phyloP scores from a whole-genome alignment of 192 early-diverging fungal species.

The Coemansia asiatica region DNA sequence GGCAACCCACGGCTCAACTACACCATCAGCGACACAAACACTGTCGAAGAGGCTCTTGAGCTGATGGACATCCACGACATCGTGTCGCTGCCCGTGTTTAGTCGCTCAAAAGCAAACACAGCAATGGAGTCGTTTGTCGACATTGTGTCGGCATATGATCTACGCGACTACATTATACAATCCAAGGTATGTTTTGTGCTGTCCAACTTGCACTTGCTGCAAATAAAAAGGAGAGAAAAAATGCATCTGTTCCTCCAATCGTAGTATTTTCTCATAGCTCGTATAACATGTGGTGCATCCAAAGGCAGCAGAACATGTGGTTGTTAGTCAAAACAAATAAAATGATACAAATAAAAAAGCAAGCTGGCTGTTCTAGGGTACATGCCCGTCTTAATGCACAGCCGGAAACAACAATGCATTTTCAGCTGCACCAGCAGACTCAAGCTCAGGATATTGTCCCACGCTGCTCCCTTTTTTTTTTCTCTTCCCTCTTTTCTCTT shows the following conservation, averaged over 20 bases:
- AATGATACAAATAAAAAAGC: no score
- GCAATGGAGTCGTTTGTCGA: constrained; percentile 28
- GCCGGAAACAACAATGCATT: no score
- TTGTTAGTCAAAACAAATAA: no score
- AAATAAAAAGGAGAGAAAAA: no score
- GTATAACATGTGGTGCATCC: no score
- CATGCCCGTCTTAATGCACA: no score
- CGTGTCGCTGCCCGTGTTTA: constrained; percentile 49
- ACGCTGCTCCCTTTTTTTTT: neutral
- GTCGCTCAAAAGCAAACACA: neutral
- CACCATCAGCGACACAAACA: constrained; percentile 18
- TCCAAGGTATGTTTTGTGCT: constrained; percentile 24
- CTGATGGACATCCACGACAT: constrained; percentile 40
- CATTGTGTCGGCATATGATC: constrained; percentile 49
- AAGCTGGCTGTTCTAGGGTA: no score
- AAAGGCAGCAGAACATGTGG: no score
- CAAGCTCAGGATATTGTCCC: neutral
- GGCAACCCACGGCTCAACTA: constrained; percentile 32
- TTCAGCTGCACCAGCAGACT: neutral
- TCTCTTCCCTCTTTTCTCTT: neutral
- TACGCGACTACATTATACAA: constrained; percentile 46
- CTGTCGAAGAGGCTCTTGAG: constrained; percentile 27
- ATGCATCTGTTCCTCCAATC: no score
- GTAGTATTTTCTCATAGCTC: no score
- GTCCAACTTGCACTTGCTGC: neutral